Evolutionary conservation across 768 basidiomycete species (phyloP).

Genomic region (Chalciporus chontae): DNA sequence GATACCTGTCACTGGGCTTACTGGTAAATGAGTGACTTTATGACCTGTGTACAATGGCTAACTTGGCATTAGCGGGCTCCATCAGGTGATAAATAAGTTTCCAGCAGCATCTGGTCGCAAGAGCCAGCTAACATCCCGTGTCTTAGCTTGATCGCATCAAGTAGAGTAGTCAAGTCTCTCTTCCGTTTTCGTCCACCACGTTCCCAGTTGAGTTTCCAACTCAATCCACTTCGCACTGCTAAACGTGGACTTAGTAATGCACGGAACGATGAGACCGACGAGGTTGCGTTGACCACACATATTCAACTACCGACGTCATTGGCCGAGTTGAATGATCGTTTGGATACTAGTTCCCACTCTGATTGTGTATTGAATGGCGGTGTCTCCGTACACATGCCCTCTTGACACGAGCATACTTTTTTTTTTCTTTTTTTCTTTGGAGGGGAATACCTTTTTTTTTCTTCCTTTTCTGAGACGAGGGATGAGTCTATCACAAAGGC

Average conservation of each 20-base stretch:
- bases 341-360: too few relatives aligned
- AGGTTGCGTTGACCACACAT: slow-evolving; percentile 10
- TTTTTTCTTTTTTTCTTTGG: too few relatives aligned
- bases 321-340: too few relatives aligned
- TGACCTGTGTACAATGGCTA: background rate
- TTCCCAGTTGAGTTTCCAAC: background rate
- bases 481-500: too few relatives aligned
- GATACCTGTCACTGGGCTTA: background rate
- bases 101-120: background rate
- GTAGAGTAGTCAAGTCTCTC: slow-evolving; percentile 16
- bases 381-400: too few relatives aligned
- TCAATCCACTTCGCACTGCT: background rate
- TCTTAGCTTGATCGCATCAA: slow-evolving; percentile 14
- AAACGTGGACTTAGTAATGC: background rate
- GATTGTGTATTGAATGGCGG: too few relatives aligned
- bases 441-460: too few relatives aligned
- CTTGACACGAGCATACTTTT: too few relatives aligned
- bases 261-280: background rate
- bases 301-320: background rate
- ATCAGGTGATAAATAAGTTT: slow-evolving; percentile 9
- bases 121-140: background rate
- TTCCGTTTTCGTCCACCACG: background rate
- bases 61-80: slow-evolving; percentile 5
- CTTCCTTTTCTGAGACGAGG: too few relatives aligned
- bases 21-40: slow-evolving; percentile 6